Conservation (phyloP, 208 protist species). For the Novymonas esmeraldas region DNA sequence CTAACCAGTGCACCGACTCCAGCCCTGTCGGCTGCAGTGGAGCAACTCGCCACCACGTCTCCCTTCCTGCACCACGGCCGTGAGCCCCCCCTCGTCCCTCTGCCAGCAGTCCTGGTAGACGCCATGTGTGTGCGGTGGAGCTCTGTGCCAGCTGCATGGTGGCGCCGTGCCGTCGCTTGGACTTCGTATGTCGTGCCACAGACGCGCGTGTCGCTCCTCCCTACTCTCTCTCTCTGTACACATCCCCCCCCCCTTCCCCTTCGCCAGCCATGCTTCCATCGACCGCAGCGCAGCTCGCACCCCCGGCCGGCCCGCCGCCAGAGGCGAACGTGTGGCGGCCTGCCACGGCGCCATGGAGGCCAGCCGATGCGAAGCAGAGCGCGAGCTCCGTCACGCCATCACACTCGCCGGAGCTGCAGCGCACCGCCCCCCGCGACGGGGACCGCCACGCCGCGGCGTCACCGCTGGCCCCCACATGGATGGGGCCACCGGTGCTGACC, state of each 20-base stretch:
- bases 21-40: too few species aligned
- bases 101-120: too few species aligned
- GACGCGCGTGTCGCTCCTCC: neutral
- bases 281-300: neutral
- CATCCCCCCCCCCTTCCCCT: neutral
- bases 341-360: conserved; percentile 18
- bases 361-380: neutral
- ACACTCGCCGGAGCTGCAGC: neutral
- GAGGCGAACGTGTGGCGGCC: conserved; percentile 29
- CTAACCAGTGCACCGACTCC: too few species aligned
- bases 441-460: neutral
- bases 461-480: conserved; percentile 5
- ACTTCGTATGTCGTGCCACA: neutral
- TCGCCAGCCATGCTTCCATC: neutral
- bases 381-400: neutral
- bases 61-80: too few species aligned
- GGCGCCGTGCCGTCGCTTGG: too few species aligned
- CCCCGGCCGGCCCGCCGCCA: neutral
- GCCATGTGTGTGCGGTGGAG: too few species aligned
- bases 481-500: conserved; percentile 16
- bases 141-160: too few species aligned
- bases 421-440: neutral
- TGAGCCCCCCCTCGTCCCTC: too few species aligned
- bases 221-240: neutral
- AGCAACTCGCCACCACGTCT: neutral